Percentiles rank a stretch among this genome's conserved stretches.
These are phyloP conservation scores for Alternaria ethzedia DNA, from an alignment of 2,329 filamentous ascomycete species.

Conservation along the genomic window DNA sequence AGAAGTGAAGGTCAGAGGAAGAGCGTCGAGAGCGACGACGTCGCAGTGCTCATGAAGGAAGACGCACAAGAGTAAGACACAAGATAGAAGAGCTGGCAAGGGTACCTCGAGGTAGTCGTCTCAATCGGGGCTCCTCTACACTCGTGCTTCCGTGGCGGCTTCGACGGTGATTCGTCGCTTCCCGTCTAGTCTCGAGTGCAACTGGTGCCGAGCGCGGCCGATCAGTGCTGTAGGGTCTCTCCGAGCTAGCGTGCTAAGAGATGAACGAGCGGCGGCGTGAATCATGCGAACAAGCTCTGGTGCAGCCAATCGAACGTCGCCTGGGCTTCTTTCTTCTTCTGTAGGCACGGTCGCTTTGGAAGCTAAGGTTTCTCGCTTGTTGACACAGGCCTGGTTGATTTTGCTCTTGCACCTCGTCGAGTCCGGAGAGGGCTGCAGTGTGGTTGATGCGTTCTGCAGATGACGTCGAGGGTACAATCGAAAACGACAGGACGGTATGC, in stretches of 20 bases:
- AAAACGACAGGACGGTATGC: conserved; percentile 35
- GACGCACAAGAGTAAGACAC: conserved; percentile 14
- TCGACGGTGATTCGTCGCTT: conserved; percentile 26
- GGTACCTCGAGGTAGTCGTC: conserved; percentile 15
- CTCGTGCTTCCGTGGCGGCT: conserved; percentile 28
- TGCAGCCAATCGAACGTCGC: conserved; percentile 25
- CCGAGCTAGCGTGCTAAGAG: conserved; percentile 34
- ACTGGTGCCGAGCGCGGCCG: conserved; percentile 38
- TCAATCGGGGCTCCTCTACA: conserved; percentile 36
- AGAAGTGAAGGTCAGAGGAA: conserved; percentile 14
- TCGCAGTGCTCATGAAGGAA: conserved; percentile 17
- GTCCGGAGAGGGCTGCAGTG: conserved; percentile 1
- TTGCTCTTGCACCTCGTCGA: conserved; percentile 2
- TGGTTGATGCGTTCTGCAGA: conserved; percentile 9
- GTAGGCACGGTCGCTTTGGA: conserved; percentile 3
- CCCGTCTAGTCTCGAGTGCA: conserved; percentile 34
- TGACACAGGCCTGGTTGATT: conserved; percentile 1
- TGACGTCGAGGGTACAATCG: conserved; percentile 24
- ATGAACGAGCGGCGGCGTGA: conserved; percentile 33
- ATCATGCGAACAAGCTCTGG: conserved; percentile 24
- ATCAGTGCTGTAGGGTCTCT: conserved; percentile 32
- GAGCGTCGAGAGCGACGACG: conserved; percentile 16
- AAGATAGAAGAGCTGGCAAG: conserved; percentile 23
- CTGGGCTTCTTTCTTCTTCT: conserved; percentile 13
- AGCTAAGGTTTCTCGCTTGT: conserved; percentile 7